Evolutionary conservation across 169 alveolate species (phyloP).

Genomic region (Plasmodium gaboni): DNA sequence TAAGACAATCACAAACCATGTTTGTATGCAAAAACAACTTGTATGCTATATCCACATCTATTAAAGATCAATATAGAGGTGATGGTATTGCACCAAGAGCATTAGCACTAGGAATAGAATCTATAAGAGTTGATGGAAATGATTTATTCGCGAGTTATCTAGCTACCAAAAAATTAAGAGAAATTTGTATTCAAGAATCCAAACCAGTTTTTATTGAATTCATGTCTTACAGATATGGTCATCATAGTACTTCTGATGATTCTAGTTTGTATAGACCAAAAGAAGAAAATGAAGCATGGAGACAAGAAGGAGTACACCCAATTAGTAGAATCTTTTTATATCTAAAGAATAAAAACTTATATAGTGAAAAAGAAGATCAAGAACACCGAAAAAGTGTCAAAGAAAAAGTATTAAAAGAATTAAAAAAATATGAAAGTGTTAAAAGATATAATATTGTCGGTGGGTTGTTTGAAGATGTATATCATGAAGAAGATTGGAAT

Average conservation of each 20-base stretch:
- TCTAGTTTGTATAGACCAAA: conserved; percentile 91
- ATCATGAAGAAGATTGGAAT: conserved; percentile 87
- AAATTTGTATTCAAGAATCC: conserved; percentile 86
- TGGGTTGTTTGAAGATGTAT: conserved; percentile 93
- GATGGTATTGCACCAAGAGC: conserved; percentile 97
- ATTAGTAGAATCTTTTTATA: conserved; percentile 82
- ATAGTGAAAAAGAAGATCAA: conserved; percentile 82
- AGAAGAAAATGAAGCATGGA: conserved; percentile 91
- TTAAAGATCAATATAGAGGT: conserved; percentile 94
- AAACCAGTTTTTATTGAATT: conserved; percentile 94
- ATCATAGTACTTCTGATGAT: conserved; percentile 97
- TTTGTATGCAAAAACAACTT: conserved; percentile 96
- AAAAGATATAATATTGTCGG: conserved; percentile 79
- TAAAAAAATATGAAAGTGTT: conserved; percentile 81
- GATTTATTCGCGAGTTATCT: conserved; percentile 95
- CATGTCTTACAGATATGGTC: conserved; percentile 96
- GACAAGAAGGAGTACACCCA: conserved; percentile 88
- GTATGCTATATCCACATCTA: conserved; percentile 96
- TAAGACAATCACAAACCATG: conserved; percentile 92
- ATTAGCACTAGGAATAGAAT: conserved; percentile 94
- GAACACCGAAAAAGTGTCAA: conserved; percentile 82
- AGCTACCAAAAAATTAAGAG: conserved; percentile 93
- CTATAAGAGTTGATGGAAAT: conserved; percentile 93
- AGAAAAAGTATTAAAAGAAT: conserved; percentile 85
- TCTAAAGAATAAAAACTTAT: conserved; percentile 80